Percentiles rank a stretch among this genome's conserved stretches.
Evolutionary conservation across 2,329 filamentous ascomycete genomes (phyloP).

Genomic region (Clarireedia paspali): DNA sequence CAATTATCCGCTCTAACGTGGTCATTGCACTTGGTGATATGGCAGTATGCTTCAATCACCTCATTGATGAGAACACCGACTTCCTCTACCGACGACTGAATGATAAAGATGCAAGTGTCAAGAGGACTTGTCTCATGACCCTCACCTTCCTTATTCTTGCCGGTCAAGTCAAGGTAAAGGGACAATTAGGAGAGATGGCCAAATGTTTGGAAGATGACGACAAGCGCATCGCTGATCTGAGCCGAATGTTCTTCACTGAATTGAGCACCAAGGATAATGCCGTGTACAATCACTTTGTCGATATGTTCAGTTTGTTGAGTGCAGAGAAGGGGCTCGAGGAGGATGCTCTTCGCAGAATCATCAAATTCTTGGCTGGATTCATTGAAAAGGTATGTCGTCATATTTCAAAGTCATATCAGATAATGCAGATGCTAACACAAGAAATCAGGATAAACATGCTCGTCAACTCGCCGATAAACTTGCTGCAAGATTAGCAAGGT

Average conservation of each 20-base stretch:
- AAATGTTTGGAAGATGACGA: slow-evolving; percentile 98
- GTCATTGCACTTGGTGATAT: slow-evolving; percentile 97
- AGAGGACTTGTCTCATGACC: slow-evolving; percentile 97
- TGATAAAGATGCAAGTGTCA: slow-evolving; percentile 81
- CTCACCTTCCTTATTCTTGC: slow-evolving; percentile 94
- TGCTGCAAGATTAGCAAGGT: slow-evolving; percentile 74
- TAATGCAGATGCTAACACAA: slow-evolving; percentile 13
- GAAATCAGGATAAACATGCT: slow-evolving; percentile 81
- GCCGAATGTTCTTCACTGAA: slow-evolving; percentile 97
- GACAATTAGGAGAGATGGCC: slow-evolving; percentile 96
- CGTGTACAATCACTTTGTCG: slow-evolving; percentile 98
- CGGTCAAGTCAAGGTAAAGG: slow-evolving; percentile 98
- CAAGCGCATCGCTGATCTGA: slow-evolving; percentile 85
- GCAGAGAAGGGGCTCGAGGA: slow-evolving; percentile 75
- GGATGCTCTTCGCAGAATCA: slow-evolving; percentile 75
- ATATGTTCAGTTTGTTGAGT: slow-evolving; percentile 93
- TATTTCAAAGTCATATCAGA: background rate
- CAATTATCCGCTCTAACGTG: slow-evolving; percentile 89
- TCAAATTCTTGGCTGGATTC: slow-evolving; percentile 90
- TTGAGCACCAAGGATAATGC: slow-evolving; percentile 97
- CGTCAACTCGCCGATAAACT: slow-evolving; percentile 91
- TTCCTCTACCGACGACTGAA: slow-evolving; percentile 92
- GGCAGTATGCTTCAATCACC: slow-evolving; percentile 98
- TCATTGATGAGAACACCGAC: slow-evolving; percentile 98
- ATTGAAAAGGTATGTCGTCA: slow-evolving; percentile 76